These are phyloP conservation scores for Trametes maxima DNA, from an alignment of 768 basidiomycete species.

Conservation along the genomic window DNA sequence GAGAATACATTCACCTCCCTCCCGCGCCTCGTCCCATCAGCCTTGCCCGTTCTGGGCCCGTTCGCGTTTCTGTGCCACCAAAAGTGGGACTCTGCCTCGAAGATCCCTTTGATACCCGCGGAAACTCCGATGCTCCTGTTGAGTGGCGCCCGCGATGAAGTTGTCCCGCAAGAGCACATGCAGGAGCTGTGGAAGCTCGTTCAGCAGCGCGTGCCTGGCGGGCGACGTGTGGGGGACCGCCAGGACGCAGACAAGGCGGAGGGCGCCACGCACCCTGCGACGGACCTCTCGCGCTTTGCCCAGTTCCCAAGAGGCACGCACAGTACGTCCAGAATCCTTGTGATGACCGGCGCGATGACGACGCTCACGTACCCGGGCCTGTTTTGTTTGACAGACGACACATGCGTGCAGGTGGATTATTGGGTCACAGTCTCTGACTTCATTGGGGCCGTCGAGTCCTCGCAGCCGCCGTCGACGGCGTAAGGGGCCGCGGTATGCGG, in stretches of 20 bases:
- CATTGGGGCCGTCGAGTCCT: slow-evolving; percentile 11
- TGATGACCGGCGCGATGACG: not conserved
- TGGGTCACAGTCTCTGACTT: slow-evolving; percentile 34
- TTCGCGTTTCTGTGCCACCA: slow-evolving; percentile 83
- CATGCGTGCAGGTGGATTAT: slow-evolving; percentile 35
- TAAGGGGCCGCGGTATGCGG: not conserved
- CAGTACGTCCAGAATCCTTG: slow-evolving; percentile 27
- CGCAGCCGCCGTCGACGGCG: not conserved
- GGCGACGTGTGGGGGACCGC: slow-evolving; percentile 12
- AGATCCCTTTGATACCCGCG: slow-evolving; percentile 58
- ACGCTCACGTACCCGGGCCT: not conserved
- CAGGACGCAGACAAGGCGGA: slow-evolving; percentile 20
- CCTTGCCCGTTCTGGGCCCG: slow-evolving; percentile 72
- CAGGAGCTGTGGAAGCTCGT: slow-evolving; percentile 67
- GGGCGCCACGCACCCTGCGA: slow-evolving; percentile 9
- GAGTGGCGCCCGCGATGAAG: slow-evolving; percentile 69
- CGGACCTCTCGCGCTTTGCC: slow-evolving; percentile 23
- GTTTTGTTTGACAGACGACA: slow-evolving; percentile 29
- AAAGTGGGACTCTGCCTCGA: slow-evolving; percentile 81
- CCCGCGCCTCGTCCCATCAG: slow-evolving; percentile 76
- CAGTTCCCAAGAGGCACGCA: slow-evolving; percentile 33
- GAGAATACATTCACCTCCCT: slow-evolving; percentile 95
- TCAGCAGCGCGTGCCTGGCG: slow-evolving; percentile 23
- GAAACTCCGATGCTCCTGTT: slow-evolving; percentile 80
- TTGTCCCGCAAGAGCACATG: slow-evolving; percentile 82